A percentile compares a stretch with the other conserved stretches of the same genome.
Evolutionary conservation across 106 monocot species (phyloP).

Genomic region (Dendrobium nobile): DNA sequence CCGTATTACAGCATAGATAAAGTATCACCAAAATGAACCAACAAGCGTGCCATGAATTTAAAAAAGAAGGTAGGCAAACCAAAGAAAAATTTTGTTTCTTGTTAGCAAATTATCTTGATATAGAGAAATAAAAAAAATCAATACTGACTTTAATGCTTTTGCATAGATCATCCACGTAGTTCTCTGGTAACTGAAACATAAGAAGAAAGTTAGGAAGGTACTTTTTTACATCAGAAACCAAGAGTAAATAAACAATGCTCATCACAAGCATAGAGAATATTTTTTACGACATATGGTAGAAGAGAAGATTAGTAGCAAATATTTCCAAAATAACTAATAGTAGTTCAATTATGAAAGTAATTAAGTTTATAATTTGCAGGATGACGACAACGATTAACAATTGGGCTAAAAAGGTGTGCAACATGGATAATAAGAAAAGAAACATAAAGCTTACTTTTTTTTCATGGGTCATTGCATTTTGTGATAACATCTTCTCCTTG

Average conservation of each 20-base stretch:
- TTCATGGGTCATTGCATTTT: slow-evolving; percentile 35
- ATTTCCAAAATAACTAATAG: not conserved
- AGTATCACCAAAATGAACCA: not conserved
- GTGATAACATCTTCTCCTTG: slow-evolving; percentile 61
- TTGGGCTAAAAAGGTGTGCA: not conserved
- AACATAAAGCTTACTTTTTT: slow-evolving; percentile 47
- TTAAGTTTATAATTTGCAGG: not conserved
- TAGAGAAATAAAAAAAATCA: not conserved
- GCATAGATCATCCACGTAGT: slow-evolving; percentile 83
- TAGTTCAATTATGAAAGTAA: not conserved
- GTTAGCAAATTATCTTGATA: not conserved
- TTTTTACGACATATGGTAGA: not conserved
- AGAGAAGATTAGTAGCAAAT: not conserved
- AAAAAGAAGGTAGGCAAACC: not conserved
- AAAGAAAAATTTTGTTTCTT: not conserved
- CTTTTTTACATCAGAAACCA: not conserved
- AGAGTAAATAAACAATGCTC: not conserved
- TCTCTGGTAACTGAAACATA: slow-evolving; percentile 49
- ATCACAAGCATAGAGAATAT: not conserved
- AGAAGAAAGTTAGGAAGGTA: slow-evolving; percentile 7
- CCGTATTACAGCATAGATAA: not conserved
- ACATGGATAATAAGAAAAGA: not conserved
- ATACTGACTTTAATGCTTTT: slow-evolving; percentile 63
- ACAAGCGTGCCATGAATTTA: not conserved
- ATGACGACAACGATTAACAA: not conserved